These are phyloP conservation scores for Zasmidium citrigriseum DNA, from an alignment of 2,329 filamentous ascomycete genomes.

Conservation along the genomic window DNA sequence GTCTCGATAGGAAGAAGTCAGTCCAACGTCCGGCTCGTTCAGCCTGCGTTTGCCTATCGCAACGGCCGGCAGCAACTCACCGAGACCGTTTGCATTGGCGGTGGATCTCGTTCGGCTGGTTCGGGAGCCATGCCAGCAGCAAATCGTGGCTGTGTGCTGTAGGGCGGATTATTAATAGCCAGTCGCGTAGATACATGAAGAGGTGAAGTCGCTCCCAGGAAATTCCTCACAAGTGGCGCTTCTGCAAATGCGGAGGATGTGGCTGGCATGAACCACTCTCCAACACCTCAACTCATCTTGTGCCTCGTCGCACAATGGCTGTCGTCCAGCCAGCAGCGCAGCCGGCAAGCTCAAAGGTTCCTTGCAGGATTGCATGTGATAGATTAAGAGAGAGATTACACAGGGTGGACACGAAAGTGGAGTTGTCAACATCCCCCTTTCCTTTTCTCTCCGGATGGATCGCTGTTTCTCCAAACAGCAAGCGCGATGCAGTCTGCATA, in stretches of 20 bases:
- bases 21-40: background rate
- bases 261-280: background rate
- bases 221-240: background rate
- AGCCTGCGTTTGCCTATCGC: background rate
- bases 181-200: background rate
- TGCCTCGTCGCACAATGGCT: background rate
- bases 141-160: conserved; percentile 1
- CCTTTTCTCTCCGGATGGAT: background rate
- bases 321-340: background rate
- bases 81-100: background rate
- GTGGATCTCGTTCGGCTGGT: background rate
- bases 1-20: background rate
- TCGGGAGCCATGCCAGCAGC: too few relatives aligned
- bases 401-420: background rate
- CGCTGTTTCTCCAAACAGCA: conserved; percentile 2
- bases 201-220: background rate
- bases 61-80: background rate
- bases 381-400: conserved; percentile 7
- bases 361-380: background rate
- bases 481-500: background rate
- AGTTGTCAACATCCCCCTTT: background rate
- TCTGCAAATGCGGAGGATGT: background rate
- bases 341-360: background rate
- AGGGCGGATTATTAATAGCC: background rate
- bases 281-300: background rate